Evolutionary conservation across 163 green algal genomes (phyloP).

Genomic region (Coccomyxa subellipsoidea): DNA sequence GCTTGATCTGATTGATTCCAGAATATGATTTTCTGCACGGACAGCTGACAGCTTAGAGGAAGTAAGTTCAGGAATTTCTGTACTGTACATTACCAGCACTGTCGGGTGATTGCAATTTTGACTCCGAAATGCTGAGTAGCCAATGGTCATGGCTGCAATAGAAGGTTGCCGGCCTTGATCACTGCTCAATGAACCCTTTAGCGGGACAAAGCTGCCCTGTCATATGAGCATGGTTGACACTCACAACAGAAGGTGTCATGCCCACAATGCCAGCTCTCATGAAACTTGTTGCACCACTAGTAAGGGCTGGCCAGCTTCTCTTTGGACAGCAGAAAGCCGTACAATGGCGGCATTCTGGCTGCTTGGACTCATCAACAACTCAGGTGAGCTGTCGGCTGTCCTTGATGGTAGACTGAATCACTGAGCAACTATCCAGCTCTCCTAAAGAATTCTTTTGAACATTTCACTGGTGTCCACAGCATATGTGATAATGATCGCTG

Average conservation of each 20-base stretch:
- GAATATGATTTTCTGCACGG: too few species aligned
- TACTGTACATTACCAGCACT: too few species aligned
- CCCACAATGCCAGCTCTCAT: not conserved
- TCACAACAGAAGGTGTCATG: not conserved
- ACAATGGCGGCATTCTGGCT: slow-evolving; percentile 47
- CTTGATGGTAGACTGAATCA: too few species aligned
- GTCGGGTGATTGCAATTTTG: too few species aligned
- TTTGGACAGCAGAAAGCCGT: not conserved
- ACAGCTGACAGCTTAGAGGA: too few species aligned
- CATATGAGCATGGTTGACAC: not conserved
- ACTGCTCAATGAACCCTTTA: not conserved
- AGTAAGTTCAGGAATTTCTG: too few species aligned
- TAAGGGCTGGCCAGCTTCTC: not conserved
- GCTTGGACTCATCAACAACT: slow-evolving; percentile 64
- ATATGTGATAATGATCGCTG: slow-evolving; percentile 67
- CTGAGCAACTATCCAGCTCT: too few species aligned
- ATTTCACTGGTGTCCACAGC: slow-evolving; percentile 14
- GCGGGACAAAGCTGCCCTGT: not conserved
- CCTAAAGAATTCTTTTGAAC: not conserved
- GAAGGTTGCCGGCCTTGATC: too few species aligned
- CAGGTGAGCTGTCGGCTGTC: slow-evolving; percentile 9
- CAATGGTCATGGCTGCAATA: too few species aligned
- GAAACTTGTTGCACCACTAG: too few species aligned
- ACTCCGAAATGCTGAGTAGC: too few species aligned
- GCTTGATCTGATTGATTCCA: too few species aligned